Base-by-base conservation (phyloP, 2,329 filamentous ascomycete genomes). In the Scorias spongiosa region DNA sequence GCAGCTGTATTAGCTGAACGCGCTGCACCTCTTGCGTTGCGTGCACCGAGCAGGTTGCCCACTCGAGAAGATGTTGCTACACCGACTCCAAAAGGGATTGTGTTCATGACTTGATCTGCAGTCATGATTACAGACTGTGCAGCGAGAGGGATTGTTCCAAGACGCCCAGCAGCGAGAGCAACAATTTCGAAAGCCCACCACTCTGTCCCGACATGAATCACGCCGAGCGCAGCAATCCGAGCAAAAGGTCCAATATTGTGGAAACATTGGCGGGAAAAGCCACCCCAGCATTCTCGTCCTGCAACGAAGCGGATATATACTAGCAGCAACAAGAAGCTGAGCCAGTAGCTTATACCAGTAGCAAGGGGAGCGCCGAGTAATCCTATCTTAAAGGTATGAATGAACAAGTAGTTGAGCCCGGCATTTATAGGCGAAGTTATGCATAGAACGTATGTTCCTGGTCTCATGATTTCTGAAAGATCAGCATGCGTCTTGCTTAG, bases 161-260 rank as follows among this genome's bases (percentile, higher is more conserved):
- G 72, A 30, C 80, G 74, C 1, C 86, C 86, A 5, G 86, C 85
- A 2, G 82, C 84, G 0, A 93, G 72, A 1, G 85, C 84, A 1
- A 93, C 84, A 51, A 93, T 89, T 63, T 93, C 86, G 54, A 93
- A 93, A 0, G 86, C 87, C 86, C 86, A 93, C 86, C 85, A 93
- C 63, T 93, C 87, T 0, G 85, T 91, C 9, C 57, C 87, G 5
- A 93, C 83, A 50, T 93, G 86, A 2, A 93, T 65, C 37, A 93
- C 70, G 0, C 86, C 87, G 0, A 93, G 67, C 11, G 81, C 62
- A 0, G 86, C 84, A 2, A 93, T 75, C 9, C 78, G 76, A 1
- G 82, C 71, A 58, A 93, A 93, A 0, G 78, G 77, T 12, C 73
- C 64, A 12, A 83, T 68, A 53, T 88, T 82, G 1, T 72, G 66